These are phyloP conservation scores for Ophiostoma sp. DNA, from an alignment of 2,329 filamentous ascomycete species.

Conservation along the genomic window DNA sequence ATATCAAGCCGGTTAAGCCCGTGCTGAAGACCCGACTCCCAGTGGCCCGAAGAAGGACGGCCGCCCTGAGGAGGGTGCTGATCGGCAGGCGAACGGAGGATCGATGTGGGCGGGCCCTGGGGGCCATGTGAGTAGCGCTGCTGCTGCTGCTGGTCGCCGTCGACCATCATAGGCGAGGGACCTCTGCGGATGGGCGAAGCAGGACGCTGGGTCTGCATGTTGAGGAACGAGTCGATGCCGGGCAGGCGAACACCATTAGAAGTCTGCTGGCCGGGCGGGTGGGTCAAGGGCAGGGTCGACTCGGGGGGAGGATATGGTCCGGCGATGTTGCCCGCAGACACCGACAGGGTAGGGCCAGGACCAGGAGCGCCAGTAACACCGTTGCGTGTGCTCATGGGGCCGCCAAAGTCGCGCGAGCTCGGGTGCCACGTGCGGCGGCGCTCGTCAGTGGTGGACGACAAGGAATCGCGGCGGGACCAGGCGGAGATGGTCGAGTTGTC, in stretches of 20 bases:
- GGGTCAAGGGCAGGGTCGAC: conserved; percentile 45
- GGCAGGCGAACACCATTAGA: conserved; percentile 64
- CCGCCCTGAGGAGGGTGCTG: conserved; percentile 48
- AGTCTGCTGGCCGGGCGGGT: conserved; percentile 52
- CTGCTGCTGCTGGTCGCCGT: conserved; percentile 45
- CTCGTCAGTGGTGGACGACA: conserved; percentile 64
- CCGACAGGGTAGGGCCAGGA: background rate
- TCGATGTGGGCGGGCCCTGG: conserved; percentile 33
- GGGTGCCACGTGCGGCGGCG: conserved; percentile 90
- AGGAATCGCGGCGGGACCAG: conserved; percentile 67
- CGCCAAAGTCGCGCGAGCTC: conserved; percentile 64
- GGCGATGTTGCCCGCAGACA: conserved; percentile 34
- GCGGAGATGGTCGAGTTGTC: conserved; percentile 59
- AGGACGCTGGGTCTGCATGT: conserved; percentile 45
- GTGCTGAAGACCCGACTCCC: conserved; percentile 66
- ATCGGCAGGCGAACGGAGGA: conserved; percentile 33
- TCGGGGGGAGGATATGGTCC: conserved; percentile 50
- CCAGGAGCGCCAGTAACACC: conserved; percentile 29
- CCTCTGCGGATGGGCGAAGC: conserved; percentile 63
- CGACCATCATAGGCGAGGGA: conserved; percentile 76
- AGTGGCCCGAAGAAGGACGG: conserved; percentile 49
- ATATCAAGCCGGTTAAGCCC: conserved; percentile 68
- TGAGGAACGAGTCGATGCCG: conserved; percentile 79
- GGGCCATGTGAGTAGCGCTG: conserved; percentile 35
- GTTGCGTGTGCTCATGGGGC: conserved; percentile 4